Evolutionary conservation across 1,284 basidiomycete genomes (phyloP), one percentile per base, ranked within the genome.

Genomic region (Nidula niveotomentosa): DNA sequence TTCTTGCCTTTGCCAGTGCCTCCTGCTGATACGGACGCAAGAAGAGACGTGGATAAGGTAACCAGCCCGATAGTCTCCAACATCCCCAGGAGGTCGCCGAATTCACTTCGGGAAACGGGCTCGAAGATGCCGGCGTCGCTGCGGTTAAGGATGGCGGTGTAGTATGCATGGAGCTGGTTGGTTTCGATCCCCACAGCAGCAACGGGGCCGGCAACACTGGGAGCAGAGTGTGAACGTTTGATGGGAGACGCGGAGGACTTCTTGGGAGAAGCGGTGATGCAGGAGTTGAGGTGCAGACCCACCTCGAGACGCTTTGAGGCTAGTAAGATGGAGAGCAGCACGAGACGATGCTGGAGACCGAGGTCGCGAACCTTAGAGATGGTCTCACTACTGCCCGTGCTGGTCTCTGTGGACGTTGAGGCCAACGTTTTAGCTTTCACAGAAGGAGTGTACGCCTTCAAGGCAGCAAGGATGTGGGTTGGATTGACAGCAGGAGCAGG

Each of bases 51-150:
- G 12, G 76, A 69, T 6, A 84, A 62, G 1, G 76, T 72, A 6
- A 90, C 71, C 0, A 92, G 73, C 2, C 90, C 91, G 2, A 80
- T 76, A 6, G 86, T 88, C 68, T 93, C 91, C 36, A 93, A 72
- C 53, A 93, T 72, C 18, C 81, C 81, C 0, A 89, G 65, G 1
- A 93, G 73, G 59, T 93, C 90, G 0, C 77, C 74, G 60, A 92
- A 92, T 60, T 93, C 90, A 65, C 81, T 87, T 6, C 89, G 79
- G 8, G 86, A 89, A 3, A 87, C 88, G 2, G 87, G 76, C 0
- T 77, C 70, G 60, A 91, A 88, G 8, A 82, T 66, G 5, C 76
- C 77, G 17, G 70, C 72, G 12, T 83, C 81, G 9, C 76, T 74
- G 17, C 86, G 80, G 5, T 76, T 73, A 9, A 93, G 78, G 47